Base-by-base conservation (phyloP, 306 rosid species). In the Luffa aegyptiaca region DNA sequence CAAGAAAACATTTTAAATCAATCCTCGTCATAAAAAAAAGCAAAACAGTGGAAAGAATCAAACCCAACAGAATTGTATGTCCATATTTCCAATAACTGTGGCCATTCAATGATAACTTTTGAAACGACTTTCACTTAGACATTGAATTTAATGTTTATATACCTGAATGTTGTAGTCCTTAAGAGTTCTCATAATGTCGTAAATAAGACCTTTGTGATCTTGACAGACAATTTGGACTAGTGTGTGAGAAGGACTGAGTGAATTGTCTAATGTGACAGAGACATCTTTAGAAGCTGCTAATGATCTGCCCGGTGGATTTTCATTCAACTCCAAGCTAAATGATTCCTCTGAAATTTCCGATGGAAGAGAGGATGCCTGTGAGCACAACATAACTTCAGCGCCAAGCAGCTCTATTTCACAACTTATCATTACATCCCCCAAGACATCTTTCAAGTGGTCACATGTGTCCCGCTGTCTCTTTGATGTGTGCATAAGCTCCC, bases 121-220 rank as follows among this genome's bases (percentile, higher is more conserved):
- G 42, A 72, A 72, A 49, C 8, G 3, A 49, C 71, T 16, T 31
- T 51, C 49, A 61, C 52, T 10, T 72, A 68, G 65, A 13, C 45
- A 35, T 62, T 36, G 52, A 18, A n/a, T 35, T 53, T 8, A 49
- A 70, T 48, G 80, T 10, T 46, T 75, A 53, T 64, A 37, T 84
- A 94, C 98, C 97, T 92, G 87, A 83, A 90, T 91, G 79, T 90
- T 91, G 84, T 86, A 95, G 75, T 95, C 99, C 88, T 95, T 95
- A 2, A 95, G 84, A 41, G 99, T 95, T 89, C 99, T 95, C 99
- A 93, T 95, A 83, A 95, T 88, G 87, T 91, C 97, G 53, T 93
- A 95, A 48, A 95, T 90, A 84, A 95, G 97, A 82, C 94, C 99
- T 85, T 95, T 95, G 88, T 95, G 99, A n/a, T 91, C 94, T 80